A percentile compares a stretch with the other conserved stretches of the same genome.
Evolutionary conservation across 495 filamentous ascomycete species (phyloP).

Genomic region (Glarea lozoyensis): DNA sequence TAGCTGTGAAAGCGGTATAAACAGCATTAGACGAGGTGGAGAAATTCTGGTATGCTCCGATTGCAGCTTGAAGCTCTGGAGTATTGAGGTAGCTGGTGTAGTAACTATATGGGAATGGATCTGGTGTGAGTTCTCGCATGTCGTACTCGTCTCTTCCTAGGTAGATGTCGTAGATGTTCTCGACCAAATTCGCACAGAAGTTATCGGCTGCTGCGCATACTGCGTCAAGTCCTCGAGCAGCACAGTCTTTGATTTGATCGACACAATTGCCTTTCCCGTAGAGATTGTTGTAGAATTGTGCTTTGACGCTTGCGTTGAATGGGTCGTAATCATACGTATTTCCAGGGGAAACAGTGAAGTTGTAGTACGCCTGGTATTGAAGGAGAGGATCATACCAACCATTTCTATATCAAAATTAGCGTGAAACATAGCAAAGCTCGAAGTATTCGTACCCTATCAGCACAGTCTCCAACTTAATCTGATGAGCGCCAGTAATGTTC

Average conservation of each 20-base stretch:
- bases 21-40: conserved; percentile 39
- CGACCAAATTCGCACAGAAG: conserved; percentile 48
- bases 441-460: conserved; percentile 30
- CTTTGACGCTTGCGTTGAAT: conserved; percentile 35
- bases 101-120: conserved; percentile 53
- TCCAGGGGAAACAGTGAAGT: conserved; percentile 43
- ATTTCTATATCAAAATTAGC: conserved; percentile 25
- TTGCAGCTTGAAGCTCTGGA: conserved; percentile 43
- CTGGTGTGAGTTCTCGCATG: conserved; percentile 43
- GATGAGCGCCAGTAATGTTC: conserved; percentile 35
- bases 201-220: conserved; percentile 36
- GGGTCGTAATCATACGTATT: conserved; percentile 53
- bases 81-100: conserved; percentile 53
- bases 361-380: conserved; percentile 57
- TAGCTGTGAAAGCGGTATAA: conserved; percentile 37
- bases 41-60: conserved; percentile 52
- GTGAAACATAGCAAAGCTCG: not conserved
- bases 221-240: conserved; percentile 31
- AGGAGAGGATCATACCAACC: conserved; percentile 51
- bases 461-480: conserved; percentile 46
- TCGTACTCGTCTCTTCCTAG: conserved; percentile 52
- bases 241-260: conserved; percentile 45
- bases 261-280: conserved; percentile 56
- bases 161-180: conserved; percentile 41
- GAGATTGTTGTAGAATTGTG: conserved; percentile 48